phyloP scores from a whole-genome alignment of 768 basidiomycete genomes.

The Mycena albidolilacea region DNA sequence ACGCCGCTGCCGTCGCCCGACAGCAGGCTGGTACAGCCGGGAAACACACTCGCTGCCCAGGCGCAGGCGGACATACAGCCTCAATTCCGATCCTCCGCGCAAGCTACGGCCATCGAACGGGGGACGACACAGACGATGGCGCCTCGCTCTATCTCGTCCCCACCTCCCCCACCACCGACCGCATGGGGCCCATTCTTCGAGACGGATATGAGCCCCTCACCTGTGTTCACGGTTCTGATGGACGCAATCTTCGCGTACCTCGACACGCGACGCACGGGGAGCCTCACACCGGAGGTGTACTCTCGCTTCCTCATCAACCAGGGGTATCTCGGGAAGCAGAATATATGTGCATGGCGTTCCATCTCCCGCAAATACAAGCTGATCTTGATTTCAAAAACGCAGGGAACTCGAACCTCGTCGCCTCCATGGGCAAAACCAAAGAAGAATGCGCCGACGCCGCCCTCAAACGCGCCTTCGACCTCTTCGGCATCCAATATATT shows the following conservation, averaged over 20 bases:
- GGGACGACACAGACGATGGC: no score
- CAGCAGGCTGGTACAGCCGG: no score
- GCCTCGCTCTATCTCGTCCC: not conserved
- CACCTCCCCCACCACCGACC: not conserved
- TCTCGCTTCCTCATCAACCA: slow-evolving; percentile 36
- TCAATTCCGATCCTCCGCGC: no score
- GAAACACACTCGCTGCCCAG: not conserved
- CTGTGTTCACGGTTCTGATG: slow-evolving; percentile 9
- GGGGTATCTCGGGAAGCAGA: slow-evolving; percentile 30
- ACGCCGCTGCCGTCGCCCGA: no score
- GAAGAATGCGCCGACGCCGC: slow-evolving; percentile 36
- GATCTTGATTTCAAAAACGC: not conserved
- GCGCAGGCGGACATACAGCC: not conserved
- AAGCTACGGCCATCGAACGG: no score
- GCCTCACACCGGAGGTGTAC: slow-evolving; percentile 35
- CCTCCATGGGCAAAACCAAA: slow-evolving; percentile 23
- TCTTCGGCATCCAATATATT: slow-evolving; percentile 35
- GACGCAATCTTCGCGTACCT: slow-evolving; percentile 39
- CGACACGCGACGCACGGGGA: slow-evolving; percentile 22
- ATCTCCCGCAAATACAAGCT: not conserved
- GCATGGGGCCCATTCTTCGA: slow-evolving; percentile 34
- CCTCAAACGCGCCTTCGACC: slow-evolving; percentile 34
- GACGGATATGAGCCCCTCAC: slow-evolving; percentile 22
- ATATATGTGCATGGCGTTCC: slow-evolving; percentile 22
- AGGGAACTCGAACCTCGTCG: slow-evolving; percentile 27